phyloP scores from a whole-genome alignment of 73 alveolate genomes.

The Stentor roeselii region DNA sequence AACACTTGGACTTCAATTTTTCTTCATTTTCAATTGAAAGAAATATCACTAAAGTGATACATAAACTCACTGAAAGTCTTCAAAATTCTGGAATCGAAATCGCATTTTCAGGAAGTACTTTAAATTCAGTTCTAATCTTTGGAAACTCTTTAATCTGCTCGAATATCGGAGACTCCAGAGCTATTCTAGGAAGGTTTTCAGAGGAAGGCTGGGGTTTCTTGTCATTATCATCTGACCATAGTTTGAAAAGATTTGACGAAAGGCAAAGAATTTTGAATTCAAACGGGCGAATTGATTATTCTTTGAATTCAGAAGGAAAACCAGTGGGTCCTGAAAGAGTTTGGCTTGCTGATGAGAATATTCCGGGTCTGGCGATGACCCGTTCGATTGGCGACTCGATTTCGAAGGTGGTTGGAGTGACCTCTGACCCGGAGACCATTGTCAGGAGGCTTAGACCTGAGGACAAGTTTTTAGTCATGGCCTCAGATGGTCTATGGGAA shows the following conservation, averaged over 20 bases:
- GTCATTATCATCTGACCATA: slow-evolving; percentile 69
- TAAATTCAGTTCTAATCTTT: slow-evolving; percentile 32
- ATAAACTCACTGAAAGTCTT: neutral
- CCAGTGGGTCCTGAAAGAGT: slow-evolving; percentile 81
- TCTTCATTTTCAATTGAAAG: neutral
- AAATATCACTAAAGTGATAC: neutral
- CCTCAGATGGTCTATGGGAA: slow-evolving; percentile 89
- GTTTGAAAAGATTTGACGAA: slow-evolving; percentile 73
- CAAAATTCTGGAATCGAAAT: slow-evolving; percentile 27
- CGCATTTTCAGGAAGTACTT: slow-evolving; percentile 53
- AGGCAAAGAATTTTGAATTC: slow-evolving; percentile 54
- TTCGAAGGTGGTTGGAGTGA: slow-evolving; percentile 89
- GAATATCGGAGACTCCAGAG: slow-evolving; percentile 61
- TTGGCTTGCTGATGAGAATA: slow-evolving; percentile 66
- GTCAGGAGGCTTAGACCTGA: slow-evolving; percentile 39
- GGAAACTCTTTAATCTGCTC: slow-evolving; percentile 57
- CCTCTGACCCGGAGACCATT: slow-evolving; percentile 71
- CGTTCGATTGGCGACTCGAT: slow-evolving; percentile 93
- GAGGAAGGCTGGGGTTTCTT: slow-evolving; percentile 13
- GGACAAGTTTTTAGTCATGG: slow-evolving; percentile 61
- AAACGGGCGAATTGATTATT: slow-evolving; percentile 58
- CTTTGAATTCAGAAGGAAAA: slow-evolving; percentile 49
- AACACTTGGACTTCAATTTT: neutral
- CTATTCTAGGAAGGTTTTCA: slow-evolving; percentile 71
- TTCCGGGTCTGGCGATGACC: slow-evolving; percentile 98